Evolutionary conservation across 164 flowering plant species (phyloP).

Genomic region (Nymphaea thermarum): DNA sequence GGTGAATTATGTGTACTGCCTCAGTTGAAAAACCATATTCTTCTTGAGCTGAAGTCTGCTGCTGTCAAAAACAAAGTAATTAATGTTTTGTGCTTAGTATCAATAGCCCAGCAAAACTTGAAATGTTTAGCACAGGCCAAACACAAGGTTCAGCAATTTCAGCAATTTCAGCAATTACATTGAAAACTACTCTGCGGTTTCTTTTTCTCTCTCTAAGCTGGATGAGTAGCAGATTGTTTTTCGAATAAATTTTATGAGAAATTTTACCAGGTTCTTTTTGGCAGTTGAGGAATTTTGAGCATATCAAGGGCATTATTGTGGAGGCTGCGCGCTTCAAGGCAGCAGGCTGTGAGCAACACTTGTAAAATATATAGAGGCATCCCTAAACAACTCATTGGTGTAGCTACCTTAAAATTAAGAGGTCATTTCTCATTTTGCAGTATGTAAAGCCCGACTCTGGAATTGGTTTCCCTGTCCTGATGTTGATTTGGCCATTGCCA

Average conservation of each 20-base stretch:
- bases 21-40: constrained; percentile 36
- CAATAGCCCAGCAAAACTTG: no score
- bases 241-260: background rate
- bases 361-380: no score
- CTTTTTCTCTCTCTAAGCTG: no score
- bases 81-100: background rate
- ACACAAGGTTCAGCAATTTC: no score
- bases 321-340: constrained; percentile 57
- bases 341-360: background rate
- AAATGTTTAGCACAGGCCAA: no score
- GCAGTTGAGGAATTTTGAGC: constrained; percentile 44
- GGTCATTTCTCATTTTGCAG: constrained; percentile 22
- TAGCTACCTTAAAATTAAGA: no score
- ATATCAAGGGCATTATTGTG: constrained; percentile 57
- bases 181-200: no score
- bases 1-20: constrained; percentile 48
- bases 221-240: no score
- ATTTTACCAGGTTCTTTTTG: no score
- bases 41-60: constrained; percentile 49
- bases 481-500: no score
- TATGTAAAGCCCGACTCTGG: constrained; percentile 92
- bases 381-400: no score
- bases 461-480: constrained; percentile 68
- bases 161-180: no score
- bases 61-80: constrained; percentile 73